Percentiles rank a stretch among this genome's conserved stretches.
Evolutionary conservation across 176 grass and related monocot genomes (phyloP).

Genomic region (Urochloa ruziziensis): DNA sequence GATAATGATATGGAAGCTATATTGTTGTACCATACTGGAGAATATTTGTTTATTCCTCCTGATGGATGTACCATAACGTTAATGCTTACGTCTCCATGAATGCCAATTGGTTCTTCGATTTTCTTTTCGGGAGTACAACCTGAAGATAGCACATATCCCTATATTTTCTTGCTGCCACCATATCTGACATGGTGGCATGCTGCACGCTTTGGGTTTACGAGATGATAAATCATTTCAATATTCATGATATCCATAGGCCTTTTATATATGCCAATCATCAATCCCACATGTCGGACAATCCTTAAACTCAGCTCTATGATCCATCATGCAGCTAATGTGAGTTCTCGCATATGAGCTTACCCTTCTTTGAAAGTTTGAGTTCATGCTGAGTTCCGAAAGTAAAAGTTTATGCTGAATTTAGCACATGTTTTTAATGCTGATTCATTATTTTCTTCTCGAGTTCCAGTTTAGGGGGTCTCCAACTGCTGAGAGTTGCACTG

Average conservation of each 20-base stretch:
- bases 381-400: not conserved
- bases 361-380: slow-evolving; percentile 16
- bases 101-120: not conserved
- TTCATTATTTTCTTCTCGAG: not conserved
- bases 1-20: not conserved
- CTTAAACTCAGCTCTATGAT: not conserved
- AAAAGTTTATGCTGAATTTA: not conserved
- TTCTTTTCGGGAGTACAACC: not conserved
- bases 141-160: not conserved
- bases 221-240: not conserved
- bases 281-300: not conserved
- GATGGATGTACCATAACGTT: not conserved
- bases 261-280: not conserved
- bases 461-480: not conserved
- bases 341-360: not conserved
- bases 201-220: not conserved
- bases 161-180: not conserved
- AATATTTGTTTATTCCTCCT: not conserved
- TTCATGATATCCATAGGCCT: not conserved
- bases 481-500: not conserved
- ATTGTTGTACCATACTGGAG: not conserved
- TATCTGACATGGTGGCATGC: not conserved
- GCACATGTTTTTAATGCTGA: not conserved
- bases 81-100: not conserved
- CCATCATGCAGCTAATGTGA: not conserved